phyloP scores from a whole-genome alignment of 306 rosid species.

The Quercus agrifolia region DNA sequence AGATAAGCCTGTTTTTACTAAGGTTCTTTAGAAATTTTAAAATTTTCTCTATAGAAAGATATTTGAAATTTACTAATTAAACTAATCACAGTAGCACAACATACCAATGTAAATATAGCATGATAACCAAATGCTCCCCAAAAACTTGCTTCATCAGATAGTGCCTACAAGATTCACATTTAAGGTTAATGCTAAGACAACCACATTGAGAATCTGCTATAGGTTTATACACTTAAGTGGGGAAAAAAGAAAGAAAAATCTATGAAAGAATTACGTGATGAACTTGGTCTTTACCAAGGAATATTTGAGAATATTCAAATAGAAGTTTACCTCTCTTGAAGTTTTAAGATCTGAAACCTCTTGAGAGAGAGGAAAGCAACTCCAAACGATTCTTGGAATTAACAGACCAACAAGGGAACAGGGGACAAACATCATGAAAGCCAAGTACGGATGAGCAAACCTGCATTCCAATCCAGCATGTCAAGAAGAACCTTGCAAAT shows the following conservation, averaged over 20 bases:
- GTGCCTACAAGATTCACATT: constrained; percentile 50
- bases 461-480: constrained; percentile 45
- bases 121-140: constrained; percentile 96
- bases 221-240: neutral
- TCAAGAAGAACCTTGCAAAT: constrained; percentile 29
- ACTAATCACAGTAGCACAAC: constrained; percentile 22
- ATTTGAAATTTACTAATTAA: neutral
- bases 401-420: constrained; percentile 74
- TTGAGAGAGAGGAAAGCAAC: constrained; percentile 59
- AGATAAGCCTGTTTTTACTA: constrained; percentile 82
- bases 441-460: constrained; percentile 92
- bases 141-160: constrained; percentile 79
- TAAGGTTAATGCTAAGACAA: constrained; percentile 20
- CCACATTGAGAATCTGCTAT: neutral
- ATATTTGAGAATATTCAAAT: neutral
- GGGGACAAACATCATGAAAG: constrained; percentile 88
- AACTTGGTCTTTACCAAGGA: neutral
- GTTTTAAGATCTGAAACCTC: constrained; percentile 49
- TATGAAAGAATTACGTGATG: neutral
- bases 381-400: constrained; percentile 72
- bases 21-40: constrained; percentile 37
- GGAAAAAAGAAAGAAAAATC: neutral
- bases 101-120: constrained; percentile 67
- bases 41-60: constrained; percentile 7
- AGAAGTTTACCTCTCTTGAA: constrained; percentile 65